Evolutionary conservation across 2,329 filamentous ascomycete species (phyloP).

Genomic region (Aaosphaeria arxii): DNA sequence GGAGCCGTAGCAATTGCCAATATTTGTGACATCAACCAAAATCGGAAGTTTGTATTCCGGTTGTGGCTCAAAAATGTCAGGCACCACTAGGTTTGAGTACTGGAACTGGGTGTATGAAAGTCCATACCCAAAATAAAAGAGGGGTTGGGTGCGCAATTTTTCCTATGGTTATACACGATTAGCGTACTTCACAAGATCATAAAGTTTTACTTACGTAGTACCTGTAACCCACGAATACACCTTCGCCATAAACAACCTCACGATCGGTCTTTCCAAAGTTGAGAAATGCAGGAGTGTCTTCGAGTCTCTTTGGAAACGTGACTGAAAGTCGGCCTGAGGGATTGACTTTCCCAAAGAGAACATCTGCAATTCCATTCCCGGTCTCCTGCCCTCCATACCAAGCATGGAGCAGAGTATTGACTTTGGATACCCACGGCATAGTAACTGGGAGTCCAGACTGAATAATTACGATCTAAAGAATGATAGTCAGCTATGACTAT

Average conservation of each 20-base stretch:
- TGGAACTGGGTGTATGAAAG: slow-evolving; percentile 38
- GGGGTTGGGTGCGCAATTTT: slow-evolving; percentile 8
- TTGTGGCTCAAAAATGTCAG: neutral
- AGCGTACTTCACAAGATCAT: slow-evolving; percentile 35
- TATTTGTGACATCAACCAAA: neutral
- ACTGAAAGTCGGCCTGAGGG: slow-evolving; percentile 40
- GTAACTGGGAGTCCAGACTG: slow-evolving; percentile 74
- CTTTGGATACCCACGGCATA: slow-evolving; percentile 63
- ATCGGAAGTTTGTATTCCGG: neutral
- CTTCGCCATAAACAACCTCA: slow-evolving; percentile 57
- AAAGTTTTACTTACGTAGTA: slow-evolving; percentile 36
- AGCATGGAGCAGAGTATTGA: slow-evolving; percentile 38
- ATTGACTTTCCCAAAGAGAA: slow-evolving; percentile 39
- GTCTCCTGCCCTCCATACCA: slow-evolving; percentile 44
- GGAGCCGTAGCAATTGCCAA: neutral
- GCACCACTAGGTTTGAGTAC: slow-evolving; percentile 39
- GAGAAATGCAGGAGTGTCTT: slow-evolving; percentile 34
- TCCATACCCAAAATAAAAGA: slow-evolving; percentile 39
- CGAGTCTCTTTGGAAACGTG: slow-evolving; percentile 37
- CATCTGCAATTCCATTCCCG: slow-evolving; percentile 41
- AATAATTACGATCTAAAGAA: slow-evolving; percentile 63
- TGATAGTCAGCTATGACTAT: slow-evolving; percentile 65
- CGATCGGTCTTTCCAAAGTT: slow-evolving; percentile 49
- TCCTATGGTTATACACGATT: slow-evolving; percentile 60
- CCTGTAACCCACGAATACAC: slow-evolving; percentile 55